Base-by-base conservation (phyloP, 2,329 filamentous ascomycete species). In the Monosporascus ibericus region DNA sequence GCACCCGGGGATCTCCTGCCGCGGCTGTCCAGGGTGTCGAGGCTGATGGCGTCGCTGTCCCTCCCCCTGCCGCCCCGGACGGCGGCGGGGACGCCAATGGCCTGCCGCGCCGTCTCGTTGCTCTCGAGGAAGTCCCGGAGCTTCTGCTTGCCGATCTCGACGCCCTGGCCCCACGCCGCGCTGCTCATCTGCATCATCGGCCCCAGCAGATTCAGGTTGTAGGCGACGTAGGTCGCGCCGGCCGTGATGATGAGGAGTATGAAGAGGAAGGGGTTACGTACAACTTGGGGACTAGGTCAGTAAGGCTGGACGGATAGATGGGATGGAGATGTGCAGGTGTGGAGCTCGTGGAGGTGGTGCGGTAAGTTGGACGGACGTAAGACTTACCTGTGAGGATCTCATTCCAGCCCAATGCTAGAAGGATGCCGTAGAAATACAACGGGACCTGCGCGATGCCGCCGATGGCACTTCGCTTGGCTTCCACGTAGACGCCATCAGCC, bases 331-430 rank as follows among this genome's bases (percentile, higher is more conserved):
- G 30, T 5, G 30, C 30, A 5, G 30, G 30, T 34, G 30, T 34
- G 30, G 30, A 14, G 30, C 2, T 5, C 30, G 30, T 34, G 30
- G 30, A 34, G 30, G 30, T 5, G 5, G 30, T 34, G 50, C 48
- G 20, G n/a, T 44, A 36, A 34, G 48, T 30, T 44, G 2, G 5
- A 39, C 30, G n/a, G 25, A 38, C 27, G 3, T 14, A 39, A 27
- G 14, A 68, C 88, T 79, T 79, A 95, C 92, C 90, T 65, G 92
- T 89, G 60, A 95, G 76, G 58, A 99, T 92, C 72, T 99, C 94
- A 71, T 99, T 99, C 94, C 94, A 99, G n/a, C 94, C 94, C 48
- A 99, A 78, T 22, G 90, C 89, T 58, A 99, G 75, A 52, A 99
- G 77, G 52, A 97, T 70, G 42, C 84, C 90, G 64, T 96, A 99